Base-by-base conservation (phyloP, 1,139 yeast genomes). In the Entelexis sorbosivorans region DNA sequence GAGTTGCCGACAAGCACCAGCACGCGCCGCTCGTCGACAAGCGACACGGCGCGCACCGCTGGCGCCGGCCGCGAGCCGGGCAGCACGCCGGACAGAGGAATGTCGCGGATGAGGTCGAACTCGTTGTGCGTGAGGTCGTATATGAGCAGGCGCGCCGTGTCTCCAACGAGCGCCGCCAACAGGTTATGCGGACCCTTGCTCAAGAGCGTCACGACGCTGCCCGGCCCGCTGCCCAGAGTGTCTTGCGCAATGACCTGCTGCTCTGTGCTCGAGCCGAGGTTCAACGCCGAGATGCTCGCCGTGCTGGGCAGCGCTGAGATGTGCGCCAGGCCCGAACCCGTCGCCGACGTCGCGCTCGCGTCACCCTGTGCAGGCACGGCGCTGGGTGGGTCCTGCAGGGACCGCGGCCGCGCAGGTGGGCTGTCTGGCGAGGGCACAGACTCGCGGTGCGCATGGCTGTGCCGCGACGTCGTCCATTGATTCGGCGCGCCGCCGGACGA, bases 171-270 rank as follows among this genome's bases (percentile, higher is more conserved):
- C 20, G 54, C 60, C 11, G 56, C 58, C 22, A 58, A 52, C 17
- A 49, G 44, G 29, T 51, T 42, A 19, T 35, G 28, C n/a, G 57
- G 56, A 10, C 57, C 57, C 33, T 46, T 44, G 16, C 54, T 50
- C 31, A 47, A 29, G 17, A 53, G 38, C 14, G 52, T 43, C 44
- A 59, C 55, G 13, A 52, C 40, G 10, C 56, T 43, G 35, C 53
- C 52, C 5, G 49, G 48, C 10, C 56, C 56, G 8, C 44, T 33
- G 1, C 58, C 58, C 1, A 56, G 51, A 32, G 29, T 43, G 24
- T 56, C 58, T 4, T 26, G 44, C 5, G 60, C 59, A 11, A 59
- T 40, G 6, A 58, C 52, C 36, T 59, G 61, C 48, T 58, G 60
- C 36, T 59, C 60, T n/a, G 50, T 44, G 10, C 42, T 38, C 2